Evolutionary conservation across 2,329 filamentous ascomycete species (phyloP), one percentile per base, ranked within the genome.

Genomic region (Alternaria sp.): DNA sequence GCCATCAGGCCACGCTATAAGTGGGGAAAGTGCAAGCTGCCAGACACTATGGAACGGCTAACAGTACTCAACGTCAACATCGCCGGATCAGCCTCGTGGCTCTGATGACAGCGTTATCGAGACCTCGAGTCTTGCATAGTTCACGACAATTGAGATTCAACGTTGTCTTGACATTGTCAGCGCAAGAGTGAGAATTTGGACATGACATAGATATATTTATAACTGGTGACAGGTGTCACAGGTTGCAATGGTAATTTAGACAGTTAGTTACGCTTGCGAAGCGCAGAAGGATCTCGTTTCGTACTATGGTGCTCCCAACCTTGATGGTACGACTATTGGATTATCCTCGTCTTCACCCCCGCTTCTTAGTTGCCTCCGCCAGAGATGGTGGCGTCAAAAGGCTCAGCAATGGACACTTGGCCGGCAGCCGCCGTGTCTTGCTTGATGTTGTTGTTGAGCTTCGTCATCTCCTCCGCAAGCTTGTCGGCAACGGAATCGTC

Each of bases 371-470:
- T 57, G 0, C 66, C 69, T n/a, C 62, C 64, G 30, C 70, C 71
- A 16, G 67, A 67, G 27, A 77, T 72, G 1, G 68, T 62, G 10
- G 69, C 74, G 66, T 74, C 68, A 16, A 77, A 77, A 2, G 66
- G 54, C 34, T 75, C 57, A 6, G 68, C 69, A 5, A 72, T 72
- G 48, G 81, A 84, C 2, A 76, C 59, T 30, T 84, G 77, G 4
- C 86, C 85, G 4, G 83, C 82, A 55, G 81, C 81, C 32, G 76
- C 78, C 53, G 77, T 74, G 56, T 88, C 85, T 34, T 79, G 76
- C 10, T 78, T 74, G 53, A 87, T 80, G 73, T 87, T 87, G 60
- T 79, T 86, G 64, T 83, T 76, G 55, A 87, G 78, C 79, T 87
- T 87, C 54, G 70, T 84, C 66, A 79, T 73, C 77, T 87, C 82